phyloP scores from a whole-genome alignment of 495 filamentous ascomycete genomes.

The Viridothelium virens region DNA sequence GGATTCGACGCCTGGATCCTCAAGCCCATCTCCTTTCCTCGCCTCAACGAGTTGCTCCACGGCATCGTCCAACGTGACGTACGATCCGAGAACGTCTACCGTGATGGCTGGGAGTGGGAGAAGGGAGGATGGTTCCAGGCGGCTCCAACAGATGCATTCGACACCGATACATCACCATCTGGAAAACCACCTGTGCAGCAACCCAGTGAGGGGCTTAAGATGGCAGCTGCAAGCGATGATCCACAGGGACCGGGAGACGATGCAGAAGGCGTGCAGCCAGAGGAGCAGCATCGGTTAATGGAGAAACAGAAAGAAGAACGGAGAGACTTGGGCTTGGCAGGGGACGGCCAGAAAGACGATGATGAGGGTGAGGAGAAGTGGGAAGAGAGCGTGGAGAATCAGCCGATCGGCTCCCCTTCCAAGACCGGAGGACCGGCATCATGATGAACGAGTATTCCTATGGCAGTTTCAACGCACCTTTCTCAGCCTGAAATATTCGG shows the following conservation, averaged over 20 bases:
- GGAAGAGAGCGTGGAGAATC: slow-evolving; percentile 10
- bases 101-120: slow-evolving; percentile 34
- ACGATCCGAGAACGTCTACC: slow-evolving; percentile 29
- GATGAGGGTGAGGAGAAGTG: slow-evolving; percentile 8
- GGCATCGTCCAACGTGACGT: slow-evolving; percentile 32
- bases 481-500: no score
- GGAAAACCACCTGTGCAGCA: slow-evolving; percentile 16
- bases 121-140: slow-evolving; percentile 36
- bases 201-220: slow-evolving; percentile 16
- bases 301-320: slow-evolving; percentile 16
- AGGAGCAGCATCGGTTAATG: slow-evolving; percentile 18
- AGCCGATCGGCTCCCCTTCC: background rate
- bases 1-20: slow-evolving; percentile 89
- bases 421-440: background rate
- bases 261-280: slow-evolving; percentile 12
- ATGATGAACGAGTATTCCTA: background rate
- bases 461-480: no score
- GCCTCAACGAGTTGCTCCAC: slow-evolving; percentile 33
- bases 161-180: slow-evolving; percentile 22
- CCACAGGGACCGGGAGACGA: slow-evolving; percentile 20
- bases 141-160: slow-evolving; percentile 22
- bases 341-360: slow-evolving; percentile 3
- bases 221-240: slow-evolving; percentile 21
- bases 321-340: background rate
- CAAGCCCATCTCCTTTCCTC: slow-evolving; percentile 36